A percentile compares a stretch with the other conserved stretches of the same genome.
phyloP scores from a whole-genome alignment of 306 rosid genomes.

The Sphenostylis stenocarpa region DNA sequence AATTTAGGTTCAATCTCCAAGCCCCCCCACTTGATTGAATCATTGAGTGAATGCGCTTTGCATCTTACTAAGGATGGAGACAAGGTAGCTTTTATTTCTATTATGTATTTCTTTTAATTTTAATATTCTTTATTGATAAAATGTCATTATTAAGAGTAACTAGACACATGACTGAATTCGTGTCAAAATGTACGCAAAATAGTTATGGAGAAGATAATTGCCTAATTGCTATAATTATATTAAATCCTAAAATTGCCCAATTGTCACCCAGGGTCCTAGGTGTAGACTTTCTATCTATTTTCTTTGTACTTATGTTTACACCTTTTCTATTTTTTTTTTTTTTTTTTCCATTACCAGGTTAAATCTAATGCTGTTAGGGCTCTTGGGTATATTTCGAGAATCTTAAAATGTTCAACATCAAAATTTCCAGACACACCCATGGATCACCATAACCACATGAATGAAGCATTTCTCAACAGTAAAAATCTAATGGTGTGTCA shows the following conservation, averaged over 20 bases:
- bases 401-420: conserved; percentile 54
- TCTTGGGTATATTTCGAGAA: conserved; percentile 91
- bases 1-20: conserved; percentile 49
- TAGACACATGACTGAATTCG: not conserved
- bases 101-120: conserved; percentile 8
- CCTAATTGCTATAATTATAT: no score
- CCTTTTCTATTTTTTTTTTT: not conserved
- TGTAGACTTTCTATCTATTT: no score
- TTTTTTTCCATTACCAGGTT: conserved; percentile 50
- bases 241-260: no score
- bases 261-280: no score
- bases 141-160: not conserved
- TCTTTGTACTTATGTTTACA: no score
- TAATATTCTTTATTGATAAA: conserved; percentile 6
- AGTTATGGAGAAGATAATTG: no score
- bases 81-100: conserved; percentile 53
- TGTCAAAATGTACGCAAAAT: not conserved
- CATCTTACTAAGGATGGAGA: conserved; percentile 84
- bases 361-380: conserved; percentile 99
- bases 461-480: conserved; percentile 31
- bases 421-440: conserved; percentile 35
- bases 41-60: conserved; percentile 72
- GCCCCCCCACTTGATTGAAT: conserved; percentile 51
- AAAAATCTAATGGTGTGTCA: conserved; percentile 29
- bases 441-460: conserved; percentile 24